phyloP scores from a whole-genome alignment of 805 yeast species.

The Isabelozyma pseudorhagii region DNA sequence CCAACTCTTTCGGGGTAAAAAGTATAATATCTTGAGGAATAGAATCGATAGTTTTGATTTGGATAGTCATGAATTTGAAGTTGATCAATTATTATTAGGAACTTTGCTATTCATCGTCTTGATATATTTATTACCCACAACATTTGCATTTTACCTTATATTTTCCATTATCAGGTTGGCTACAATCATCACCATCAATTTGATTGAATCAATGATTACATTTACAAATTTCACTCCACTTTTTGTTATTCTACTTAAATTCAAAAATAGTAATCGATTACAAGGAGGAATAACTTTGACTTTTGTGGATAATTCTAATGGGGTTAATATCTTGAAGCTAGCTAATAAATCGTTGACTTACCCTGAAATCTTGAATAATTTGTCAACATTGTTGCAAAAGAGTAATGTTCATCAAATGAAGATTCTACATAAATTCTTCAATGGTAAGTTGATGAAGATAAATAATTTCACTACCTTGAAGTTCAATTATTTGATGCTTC shows the following conservation, averaged over 20 bases:
- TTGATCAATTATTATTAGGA: slow-evolving; percentile 85
- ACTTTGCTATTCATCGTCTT: slow-evolving; percentile 82
- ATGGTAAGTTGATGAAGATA: slow-evolving; percentile 24
- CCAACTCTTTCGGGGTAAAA: slow-evolving; percentile 84
- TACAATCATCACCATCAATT: slow-evolving; percentile 45
- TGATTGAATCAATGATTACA: slow-evolving; percentile 59
- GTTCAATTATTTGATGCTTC: slow-evolving; percentile 34
- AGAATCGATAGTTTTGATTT: slow-evolving; percentile 78
- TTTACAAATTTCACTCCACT: slow-evolving; percentile 80
- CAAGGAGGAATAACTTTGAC: slow-evolving; percentile 50
- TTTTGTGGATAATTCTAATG: slow-evolving; percentile 8
- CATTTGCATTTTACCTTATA: slow-evolving; percentile 74
- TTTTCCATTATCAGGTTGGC: slow-evolving; percentile 62
- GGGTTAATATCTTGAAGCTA: slow-evolving; percentile 24
- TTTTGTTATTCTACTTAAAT: slow-evolving; percentile 72
- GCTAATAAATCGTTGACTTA: slow-evolving; percentile 37
- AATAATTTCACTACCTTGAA: slow-evolving; percentile 22
- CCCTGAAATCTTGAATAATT: slow-evolving; percentile 32
- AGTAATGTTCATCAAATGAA: slow-evolving; percentile 22
- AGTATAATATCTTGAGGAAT: slow-evolving; percentile 76
- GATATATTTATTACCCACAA: slow-evolving; percentile 80
- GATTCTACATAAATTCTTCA: slow-evolving; percentile 18
- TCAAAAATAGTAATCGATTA: slow-evolving; percentile 70
- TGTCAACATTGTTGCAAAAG: slow-evolving; percentile 23
- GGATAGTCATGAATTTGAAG: slow-evolving; percentile 51